Base-by-base conservation (phyloP, 495 filamentous ascomycete species). In the Aspergillus conjunctus region DNA sequence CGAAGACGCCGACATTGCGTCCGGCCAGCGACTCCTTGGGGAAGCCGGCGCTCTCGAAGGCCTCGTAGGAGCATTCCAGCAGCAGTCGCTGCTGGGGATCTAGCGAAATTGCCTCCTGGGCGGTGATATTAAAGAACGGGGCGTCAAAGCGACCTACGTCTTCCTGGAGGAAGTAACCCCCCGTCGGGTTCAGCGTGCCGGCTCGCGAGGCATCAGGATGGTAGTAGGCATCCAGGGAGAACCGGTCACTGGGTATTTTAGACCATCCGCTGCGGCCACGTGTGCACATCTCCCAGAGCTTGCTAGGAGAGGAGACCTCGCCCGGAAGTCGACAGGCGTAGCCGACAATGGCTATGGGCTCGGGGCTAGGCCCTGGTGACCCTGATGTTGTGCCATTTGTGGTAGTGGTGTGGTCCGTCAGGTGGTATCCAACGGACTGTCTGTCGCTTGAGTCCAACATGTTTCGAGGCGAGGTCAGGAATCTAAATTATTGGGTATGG, bases 31-130 rank as follows among this genome's bases (percentile, higher is more conserved):
- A 51, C 3, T 56, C 7, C 9, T 71, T 20, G 3, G 69, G 53
- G 17, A 73, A 59, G 12, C 73, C 74, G 17, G 69, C 70, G 51
- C 61, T 70, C 26, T 89, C 87, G 10, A 89, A 66, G 0, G 78
- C 80, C 57, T 88, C 83, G 39, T 86, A 88, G 12, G 79, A 72
- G 1, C 76, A 68, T 62, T 89, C 87, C 6, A 90, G 73, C 11
- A 85, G 66, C 4, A 85, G 64, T 15, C 80, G 64, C 52, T 81
- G 79, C 51, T 79, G 59, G 7, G 59, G 59, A 17, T 62, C 59
- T 54, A 62, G 56, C 14, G 48, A 15, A 7, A 20, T 51, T 21
- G 59, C 59, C 26, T 62, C 53, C 1, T 26, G 45, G 9, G 48
- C 34, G 20, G 48, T 56, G 34, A 62, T 62, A 9, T 20, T 14